phyloP scores from a whole-genome alignment of 2,329 filamentous ascomycete species.

The Zymoseptoria crescenta region DNA sequence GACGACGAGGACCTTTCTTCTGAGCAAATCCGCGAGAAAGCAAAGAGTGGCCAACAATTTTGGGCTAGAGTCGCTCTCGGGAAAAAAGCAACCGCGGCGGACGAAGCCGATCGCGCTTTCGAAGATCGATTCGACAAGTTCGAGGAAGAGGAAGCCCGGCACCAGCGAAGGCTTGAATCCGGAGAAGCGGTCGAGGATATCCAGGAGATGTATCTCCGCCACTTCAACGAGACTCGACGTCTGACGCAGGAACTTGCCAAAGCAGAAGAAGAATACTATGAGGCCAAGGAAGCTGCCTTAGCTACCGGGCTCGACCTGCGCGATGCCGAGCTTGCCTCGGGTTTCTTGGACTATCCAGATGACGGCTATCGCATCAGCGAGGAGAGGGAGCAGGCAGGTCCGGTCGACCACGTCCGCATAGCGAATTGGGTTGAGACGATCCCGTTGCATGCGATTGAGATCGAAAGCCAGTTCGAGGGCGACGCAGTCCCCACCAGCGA shows the following conservation, averaged over 20 bases:
- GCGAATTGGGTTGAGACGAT: neutral
- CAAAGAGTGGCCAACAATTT: neutral
- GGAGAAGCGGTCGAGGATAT: neutral
- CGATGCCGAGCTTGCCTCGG: neutral
- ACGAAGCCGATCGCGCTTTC: neutral
- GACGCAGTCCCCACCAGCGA: neutral
- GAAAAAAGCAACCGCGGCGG: neutral
- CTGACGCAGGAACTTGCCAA: neutral
- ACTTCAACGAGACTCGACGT: neutral
- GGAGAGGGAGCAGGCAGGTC: neutral
- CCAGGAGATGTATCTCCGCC: neutral
- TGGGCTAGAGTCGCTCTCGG: neutral
- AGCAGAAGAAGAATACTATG: neutral
- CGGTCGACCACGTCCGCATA: neutral
- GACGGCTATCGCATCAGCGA: slow-evolving; percentile 1
- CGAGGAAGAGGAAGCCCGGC: neutral
- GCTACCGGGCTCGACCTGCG: neutral
- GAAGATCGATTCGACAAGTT: neutral
- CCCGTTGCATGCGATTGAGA: neutral
- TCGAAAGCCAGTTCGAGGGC: neutral
- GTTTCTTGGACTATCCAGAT: slow-evolving; percentile 1
- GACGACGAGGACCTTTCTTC: neutral
- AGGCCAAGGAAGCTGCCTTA: neutral
- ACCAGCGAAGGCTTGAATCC: neutral
- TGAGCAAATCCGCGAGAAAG: neutral